These are phyloP conservation scores for Colletotrichum endophyticum DNA, from an alignment of 2,329 filamentous ascomycete species.

Conservation along the genomic window DNA sequence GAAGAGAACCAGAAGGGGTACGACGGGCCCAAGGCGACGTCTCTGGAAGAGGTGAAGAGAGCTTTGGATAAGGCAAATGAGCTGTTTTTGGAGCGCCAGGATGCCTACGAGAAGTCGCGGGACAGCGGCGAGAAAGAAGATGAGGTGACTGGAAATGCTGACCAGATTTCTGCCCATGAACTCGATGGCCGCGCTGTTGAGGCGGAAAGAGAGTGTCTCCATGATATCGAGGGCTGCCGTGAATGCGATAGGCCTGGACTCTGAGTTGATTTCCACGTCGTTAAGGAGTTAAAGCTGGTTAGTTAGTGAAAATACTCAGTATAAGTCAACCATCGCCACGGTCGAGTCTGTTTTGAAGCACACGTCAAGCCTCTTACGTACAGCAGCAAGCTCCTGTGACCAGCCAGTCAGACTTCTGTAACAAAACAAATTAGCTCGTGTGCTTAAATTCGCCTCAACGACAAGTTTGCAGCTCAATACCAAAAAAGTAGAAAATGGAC, in stretches of 20 bases:
- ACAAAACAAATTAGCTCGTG: neutral
- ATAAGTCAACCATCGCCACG: neutral
- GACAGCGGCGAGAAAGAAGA: neutral
- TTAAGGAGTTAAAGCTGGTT: neutral
- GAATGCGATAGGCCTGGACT: neutral
- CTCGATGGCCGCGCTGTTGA: neutral
- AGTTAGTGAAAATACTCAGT: neutral
- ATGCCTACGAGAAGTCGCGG: neutral
- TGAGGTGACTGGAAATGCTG: neutral
- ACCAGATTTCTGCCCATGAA: neutral
- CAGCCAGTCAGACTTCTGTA: neutral
- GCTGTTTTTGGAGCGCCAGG: neutral
- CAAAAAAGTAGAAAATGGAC: neutral
- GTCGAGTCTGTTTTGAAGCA: neutral
- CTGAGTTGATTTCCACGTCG: neutral
- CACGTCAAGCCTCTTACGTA: neutral
- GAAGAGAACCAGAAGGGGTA: neutral
- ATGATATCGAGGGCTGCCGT: neutral
- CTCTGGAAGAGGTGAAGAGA: neutral
- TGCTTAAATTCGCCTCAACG: no score
- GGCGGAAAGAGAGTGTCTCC: fast-evolving
- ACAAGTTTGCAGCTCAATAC: no score
- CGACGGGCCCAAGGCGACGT: neutral
- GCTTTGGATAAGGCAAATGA: fast-evolving
- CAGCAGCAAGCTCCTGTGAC: neutral